Base-by-base conservation (phyloP, 306 rosid genomes). In the Benincasa hispida region DNA sequence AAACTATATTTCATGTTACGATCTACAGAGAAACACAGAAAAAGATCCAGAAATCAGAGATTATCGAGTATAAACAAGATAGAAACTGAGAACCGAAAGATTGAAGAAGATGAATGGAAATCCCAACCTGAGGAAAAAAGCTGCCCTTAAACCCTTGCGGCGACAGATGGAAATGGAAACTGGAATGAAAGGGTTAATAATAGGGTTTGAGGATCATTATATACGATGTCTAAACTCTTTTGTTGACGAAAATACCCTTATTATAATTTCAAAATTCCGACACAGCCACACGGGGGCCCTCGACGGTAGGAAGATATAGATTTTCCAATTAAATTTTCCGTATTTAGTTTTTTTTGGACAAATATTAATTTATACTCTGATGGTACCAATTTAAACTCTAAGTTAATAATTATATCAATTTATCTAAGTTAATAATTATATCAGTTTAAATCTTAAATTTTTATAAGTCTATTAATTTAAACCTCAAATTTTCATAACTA, bases 101-200 rank as follows among this genome's bases (percentile, higher is more conserved):
- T 3, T 2, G 39, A 60, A 13, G 37, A 60, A 57, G 17, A 57
- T 24, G 32, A 7, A 5, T 17, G 11, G 11, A 57, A 56, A 57
- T 4, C 32, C 25, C 12, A 63, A 63, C 72, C 48, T 17, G 22
- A 61, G 0, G 48, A 63, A 48, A 63, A 34, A 15, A 12, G 47
- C 10, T 2, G 37, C 6, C 34, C 72, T 74, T 41, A 55, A 80
- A 77, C 82, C 86, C 86, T 80, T 74, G 82, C 69, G 69, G 79
- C 79, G 76, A 79, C 13, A 24, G 72, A 65, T 25, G 28, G 3
- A 28, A 50, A 78, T 47, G 41, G 6, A 37, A n/a, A 34, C 10
- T 1, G 4, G 27, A 65, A 5, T 18, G 68, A 8, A 8, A 53
- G 4, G 45, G 3, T 9, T 0, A 32, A 61, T 56, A 60, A 70